phyloP scores from a whole-genome alignment of 345 rosid species.

The Aegle marmelos region DNA sequence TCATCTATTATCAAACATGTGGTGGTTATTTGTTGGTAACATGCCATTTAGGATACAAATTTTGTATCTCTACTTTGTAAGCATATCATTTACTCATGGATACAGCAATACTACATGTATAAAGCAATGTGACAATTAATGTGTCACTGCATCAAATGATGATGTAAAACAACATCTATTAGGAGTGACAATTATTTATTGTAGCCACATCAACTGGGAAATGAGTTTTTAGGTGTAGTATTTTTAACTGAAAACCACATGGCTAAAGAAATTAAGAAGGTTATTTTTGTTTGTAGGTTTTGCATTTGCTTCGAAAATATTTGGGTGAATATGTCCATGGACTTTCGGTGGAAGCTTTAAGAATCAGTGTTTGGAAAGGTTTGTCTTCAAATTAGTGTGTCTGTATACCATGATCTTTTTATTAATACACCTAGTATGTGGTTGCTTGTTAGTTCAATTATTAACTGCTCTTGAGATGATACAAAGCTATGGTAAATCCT shows the following conservation, averaged over 20 bases:
- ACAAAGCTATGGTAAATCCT: neutral
- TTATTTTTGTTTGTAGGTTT: slow-evolving; percentile 51
- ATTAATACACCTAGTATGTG: neutral
- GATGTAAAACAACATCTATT: neutral
- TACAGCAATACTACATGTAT: neutral
- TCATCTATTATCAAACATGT: no score
- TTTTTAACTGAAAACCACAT: neutral
- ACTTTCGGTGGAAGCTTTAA: slow-evolving; percentile 84
- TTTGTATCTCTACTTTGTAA: no score
- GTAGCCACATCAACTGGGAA: neutral
- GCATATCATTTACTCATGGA: neutral
- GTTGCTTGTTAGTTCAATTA: neutral
- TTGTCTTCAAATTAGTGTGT: slow-evolving; percentile 6
- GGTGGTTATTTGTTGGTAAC: no score
- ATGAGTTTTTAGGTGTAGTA: neutral
- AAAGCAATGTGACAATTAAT: neutral
- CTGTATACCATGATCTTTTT: neutral
- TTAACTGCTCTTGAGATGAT: neutral
- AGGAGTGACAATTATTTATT: neutral
- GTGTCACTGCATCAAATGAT: neutral
- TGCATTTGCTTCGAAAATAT: slow-evolving; percentile 95
- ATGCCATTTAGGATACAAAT: no score
- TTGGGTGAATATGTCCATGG: slow-evolving; percentile 97
- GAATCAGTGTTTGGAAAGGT: slow-evolving; percentile 99
- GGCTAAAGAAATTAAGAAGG: neutral